Base-by-base conservation (phyloP, 2,329 filamentous ascomycete genomes). In the Aquanectria penicillioides region DNA sequence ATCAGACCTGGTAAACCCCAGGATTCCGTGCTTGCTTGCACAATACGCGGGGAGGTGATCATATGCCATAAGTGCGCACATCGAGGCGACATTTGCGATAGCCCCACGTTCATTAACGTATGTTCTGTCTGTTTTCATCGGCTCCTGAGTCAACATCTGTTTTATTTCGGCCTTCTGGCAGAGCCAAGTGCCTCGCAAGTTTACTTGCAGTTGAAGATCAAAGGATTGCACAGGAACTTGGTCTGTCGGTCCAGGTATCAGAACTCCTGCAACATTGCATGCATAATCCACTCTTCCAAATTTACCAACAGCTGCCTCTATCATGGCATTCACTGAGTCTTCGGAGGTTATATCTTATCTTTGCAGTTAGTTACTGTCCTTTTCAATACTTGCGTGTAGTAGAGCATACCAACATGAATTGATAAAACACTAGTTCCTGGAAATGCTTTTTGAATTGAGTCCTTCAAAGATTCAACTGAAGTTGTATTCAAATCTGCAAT, bases 201-300 rank as follows among this genome's bases (percentile, higher is more conserved):
- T 51, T 12, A 51, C 28, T n/a, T 15, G 25, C 6, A 23, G 11
- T 17, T 51, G 48, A 6, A 40, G 34, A 34, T 51, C 48, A 28
- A 40, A 51, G 15, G 25, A 31, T 4, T 25, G 17, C 9, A 29
- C n/a, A 18, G 48, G 12, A 5, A 31, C 25, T 17, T 51, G 17
- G 13, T 51, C 48, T 6, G 48, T 51, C 4, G 48, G 48, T 3
- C 48, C 48, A 13, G 48, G 48, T 12, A 51, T 18, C 9, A 51
- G 13, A 6, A 43, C 26, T n/a, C 48, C 48, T 2, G 48, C 48
- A 8, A 34, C 48, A 29, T 51, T 51, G 12, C 48, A 51, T 5
- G 37, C 48, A n/a, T 51, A 51, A 15, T 51, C 48, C 5, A 51
- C 17, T 51, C 48, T 40, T 5, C 36, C 48, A 33, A 51, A 51